Conservation (phyloP, 352 stramenopile genomes). For the Plasmopara viticola region DNA sequence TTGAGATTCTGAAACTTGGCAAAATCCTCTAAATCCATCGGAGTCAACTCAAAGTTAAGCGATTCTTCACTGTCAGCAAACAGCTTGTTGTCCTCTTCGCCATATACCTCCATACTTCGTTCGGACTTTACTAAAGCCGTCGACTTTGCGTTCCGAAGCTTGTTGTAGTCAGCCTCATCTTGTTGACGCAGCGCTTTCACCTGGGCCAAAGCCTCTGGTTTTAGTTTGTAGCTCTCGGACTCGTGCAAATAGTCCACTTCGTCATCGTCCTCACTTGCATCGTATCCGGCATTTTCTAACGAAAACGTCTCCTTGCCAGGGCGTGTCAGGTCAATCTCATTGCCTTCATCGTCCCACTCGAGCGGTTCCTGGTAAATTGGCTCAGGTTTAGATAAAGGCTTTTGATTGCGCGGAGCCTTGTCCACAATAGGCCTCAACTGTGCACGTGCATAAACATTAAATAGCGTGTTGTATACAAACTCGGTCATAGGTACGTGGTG, state of each 20-base stretch:
- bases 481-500: constrained; percentile 63
- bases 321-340: constrained; percentile 62
- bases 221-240: constrained; percentile 34
- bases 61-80: constrained; percentile 33
- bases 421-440: constrained; percentile 62
- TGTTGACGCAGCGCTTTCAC: constrained; percentile 25
- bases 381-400: constrained; percentile 25
- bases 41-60: constrained; percentile 36
- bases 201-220: constrained; percentile 28
- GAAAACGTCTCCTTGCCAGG: constrained; percentile 56
- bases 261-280: constrained; percentile 51
- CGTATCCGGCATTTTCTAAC: constrained; percentile 62
- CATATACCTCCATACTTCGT: constrained; percentile 31
- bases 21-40: constrained; percentile 67
- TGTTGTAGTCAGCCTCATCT: constrained; percentile 25
- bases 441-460: constrained; percentile 76
- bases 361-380: constrained; percentile 60
- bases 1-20: constrained; percentile 63
- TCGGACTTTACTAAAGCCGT: constrained; percentile 19
- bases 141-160: constrained; percentile 32
- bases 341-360: constrained; percentile 71
- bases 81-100: constrained; percentile 27
- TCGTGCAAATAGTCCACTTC: constrained; percentile 40
- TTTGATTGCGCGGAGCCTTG: constrained; percentile 59
- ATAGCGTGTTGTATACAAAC: constrained; percentile 63